Evolutionary conservation across 2,329 filamentous ascomycete genomes (phyloP), one percentile per base, ranked within the genome.

Genomic region (Aspergillus brasiliensis): DNA sequence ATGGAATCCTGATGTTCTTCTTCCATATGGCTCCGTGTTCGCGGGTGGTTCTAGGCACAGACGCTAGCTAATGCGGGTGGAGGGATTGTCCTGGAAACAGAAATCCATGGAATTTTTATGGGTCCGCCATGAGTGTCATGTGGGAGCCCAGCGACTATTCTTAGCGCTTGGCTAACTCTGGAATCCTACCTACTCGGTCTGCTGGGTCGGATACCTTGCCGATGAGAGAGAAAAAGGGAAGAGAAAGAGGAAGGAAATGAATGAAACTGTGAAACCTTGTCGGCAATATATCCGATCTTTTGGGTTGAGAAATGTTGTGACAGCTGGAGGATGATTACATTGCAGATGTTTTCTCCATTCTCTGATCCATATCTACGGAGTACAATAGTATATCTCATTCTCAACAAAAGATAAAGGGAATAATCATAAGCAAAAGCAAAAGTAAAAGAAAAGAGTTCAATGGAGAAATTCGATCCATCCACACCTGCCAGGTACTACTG

Each of bases 41-140:
- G 49, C 59, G 59, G 59, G 37, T 21, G 56, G 46, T 54, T 61
- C 59, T 56, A 58, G 61, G 58, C 61, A 59, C 51, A 34, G 58
- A 60, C 31, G 55, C 54, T 57, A 62, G 58, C 37, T 56, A 40
- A 51, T 56, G 46, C 52, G 53, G 56, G 54, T 58, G 56, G 59
- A 38, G 51, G 31, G 44, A 49, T 49, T 49, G 46, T 28, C 46
- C 46, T 49, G 46, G 46, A 28, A 59, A 53, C 17, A 57, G 57
- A 64, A 58, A 51, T 60, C 60, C 51, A 64, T 58, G 62, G 59
- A 63, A 62, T 56, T 52, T 21, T 49, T 19, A 62, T 62, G 59
- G 62, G 59, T 60, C 62, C 56, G 27, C 48, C 54, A 59, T 59
- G 58, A 47, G 58, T 64, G 57, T 64, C 62, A 64, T 58, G 62